Evolutionary conservation across 2,329 filamentous ascomycete genomes (phyloP).

Genomic region (Aspergillus fijiensis): DNA sequence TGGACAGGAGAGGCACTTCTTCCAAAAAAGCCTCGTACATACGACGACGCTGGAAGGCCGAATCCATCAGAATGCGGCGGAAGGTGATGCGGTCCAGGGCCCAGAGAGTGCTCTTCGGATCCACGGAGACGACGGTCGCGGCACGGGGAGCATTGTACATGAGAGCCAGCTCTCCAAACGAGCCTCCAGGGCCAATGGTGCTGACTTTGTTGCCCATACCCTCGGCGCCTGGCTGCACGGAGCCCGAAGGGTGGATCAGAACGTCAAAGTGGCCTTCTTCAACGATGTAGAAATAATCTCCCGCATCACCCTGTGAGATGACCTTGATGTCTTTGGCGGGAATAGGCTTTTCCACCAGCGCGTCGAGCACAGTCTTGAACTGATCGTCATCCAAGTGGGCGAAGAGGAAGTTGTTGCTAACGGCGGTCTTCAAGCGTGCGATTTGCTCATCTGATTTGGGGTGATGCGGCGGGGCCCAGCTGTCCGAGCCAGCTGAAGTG

Average conservation of each 20-base stretch:
- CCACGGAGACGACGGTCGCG: conserved; percentile 84
- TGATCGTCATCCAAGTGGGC: conserved; percentile 93
- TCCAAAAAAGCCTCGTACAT: conserved; percentile 98
- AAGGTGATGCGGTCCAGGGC: conserved; percentile 94
- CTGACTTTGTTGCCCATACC: conserved; percentile 82
- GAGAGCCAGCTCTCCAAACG: conserved; percentile 92
- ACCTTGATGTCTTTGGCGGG: conserved; percentile 88
- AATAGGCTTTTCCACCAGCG: conserved; percentile 90
- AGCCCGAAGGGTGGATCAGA: conserved; percentile 77
- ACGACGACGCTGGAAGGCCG: conserved; percentile 88
- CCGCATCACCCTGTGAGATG: conserved; percentile 91
- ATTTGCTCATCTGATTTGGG: conserved; percentile 81
- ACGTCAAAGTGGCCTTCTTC: conserved; percentile 89
- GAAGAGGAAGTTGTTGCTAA: conserved; percentile 90
- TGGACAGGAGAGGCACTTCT: conserved; percentile 81
- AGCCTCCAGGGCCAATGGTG: conserved; percentile 80
- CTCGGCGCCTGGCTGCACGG: conserved; percentile 73
- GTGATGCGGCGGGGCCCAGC: conserved; percentile 85
- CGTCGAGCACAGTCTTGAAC: conserved; percentile 79
- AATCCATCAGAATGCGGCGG: conserved; percentile 97
- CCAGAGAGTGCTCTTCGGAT: conserved; percentile 80
- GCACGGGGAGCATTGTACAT: conserved; percentile 99
- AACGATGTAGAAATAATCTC: conserved; percentile 97
- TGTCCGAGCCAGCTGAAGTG: conserved; percentile 75
- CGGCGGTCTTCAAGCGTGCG: conserved; percentile 73